These are phyloP conservation scores for Aspergillus baeticus DNA, from an alignment of 495 filamentous ascomycete species.

Conservation along the genomic window DNA sequence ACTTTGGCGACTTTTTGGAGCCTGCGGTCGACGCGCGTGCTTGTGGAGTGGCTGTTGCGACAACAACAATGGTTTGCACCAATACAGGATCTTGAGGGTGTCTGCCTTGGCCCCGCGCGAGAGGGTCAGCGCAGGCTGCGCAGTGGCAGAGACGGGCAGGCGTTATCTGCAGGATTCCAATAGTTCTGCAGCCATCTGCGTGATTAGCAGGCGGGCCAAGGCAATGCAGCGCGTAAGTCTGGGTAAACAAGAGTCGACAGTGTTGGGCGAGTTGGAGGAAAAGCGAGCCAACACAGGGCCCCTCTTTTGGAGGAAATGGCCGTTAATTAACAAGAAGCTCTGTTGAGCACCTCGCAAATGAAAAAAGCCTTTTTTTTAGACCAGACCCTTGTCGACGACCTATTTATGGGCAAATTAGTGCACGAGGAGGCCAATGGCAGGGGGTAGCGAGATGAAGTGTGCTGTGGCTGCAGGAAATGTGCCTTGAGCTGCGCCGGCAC, in stretches of 20 bases:
- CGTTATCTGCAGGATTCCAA: not conserved
- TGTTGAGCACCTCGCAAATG: no score
- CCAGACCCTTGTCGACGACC: not conserved
- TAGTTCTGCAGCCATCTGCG: not conserved
- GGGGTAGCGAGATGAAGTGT: constrained; percentile 5
- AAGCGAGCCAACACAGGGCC: no score
- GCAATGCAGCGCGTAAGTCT: not conserved
- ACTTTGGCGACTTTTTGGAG: not conserved
- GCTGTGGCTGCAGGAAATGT: constrained; percentile 27
- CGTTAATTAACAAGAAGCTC: no score
- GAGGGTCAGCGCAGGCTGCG: no score
- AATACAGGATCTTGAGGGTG: no score
- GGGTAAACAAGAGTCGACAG: not conserved
- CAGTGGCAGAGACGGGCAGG: no score
- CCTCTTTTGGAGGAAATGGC: no score
- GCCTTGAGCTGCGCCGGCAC: constrained; percentile 4
- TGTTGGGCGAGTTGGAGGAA: no score
- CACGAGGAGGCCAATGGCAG: constrained; percentile 5
- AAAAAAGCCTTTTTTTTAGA: not conserved
- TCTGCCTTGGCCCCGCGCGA: no score
- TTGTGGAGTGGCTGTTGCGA: no score
- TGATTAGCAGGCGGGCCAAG: not conserved
- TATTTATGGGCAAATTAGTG: constrained; percentile 15
- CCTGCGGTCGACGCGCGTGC: not conserved
- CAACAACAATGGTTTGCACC: no score